Percentiles rank a stretch among this genome's conserved stretches.
Evolutionary conservation across 352 stramenopile species (phyloP).

Genomic region (Phytophthora cactorum): DNA sequence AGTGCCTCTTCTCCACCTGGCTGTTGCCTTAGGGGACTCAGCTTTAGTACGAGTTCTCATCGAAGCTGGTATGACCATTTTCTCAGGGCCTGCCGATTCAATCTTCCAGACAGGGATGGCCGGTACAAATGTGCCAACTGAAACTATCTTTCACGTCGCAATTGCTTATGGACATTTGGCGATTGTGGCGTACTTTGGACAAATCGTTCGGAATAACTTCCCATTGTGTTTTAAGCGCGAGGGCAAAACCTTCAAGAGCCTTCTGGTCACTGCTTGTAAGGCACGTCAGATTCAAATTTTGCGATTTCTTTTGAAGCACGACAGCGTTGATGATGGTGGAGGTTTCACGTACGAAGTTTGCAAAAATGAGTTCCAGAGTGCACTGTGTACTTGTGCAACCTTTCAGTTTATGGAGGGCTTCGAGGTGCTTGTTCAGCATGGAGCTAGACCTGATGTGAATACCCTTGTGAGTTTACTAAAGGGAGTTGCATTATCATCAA

Average conservation of each 20-base stretch:
- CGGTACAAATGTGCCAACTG: conserved; percentile 12
- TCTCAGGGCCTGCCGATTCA: conserved; percentile 15
- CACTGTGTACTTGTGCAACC: conserved; percentile 39
- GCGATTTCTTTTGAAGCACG: conserved; percentile 45
- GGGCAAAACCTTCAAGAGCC: conserved; percentile 41
- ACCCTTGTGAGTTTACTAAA: conserved; percentile 45
- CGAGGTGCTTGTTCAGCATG: conserved; percentile 37
- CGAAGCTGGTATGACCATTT: conserved; percentile 53
- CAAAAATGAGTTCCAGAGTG: conserved; percentile 51
- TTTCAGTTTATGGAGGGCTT: conserved; percentile 56
- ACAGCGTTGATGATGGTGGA: conserved; percentile 23
- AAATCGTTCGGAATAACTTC: conserved; percentile 53
- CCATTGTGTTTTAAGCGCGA: conserved; percentile 50
- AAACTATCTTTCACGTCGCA: conserved; percentile 61
- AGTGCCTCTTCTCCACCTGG: conserved; percentile 50
- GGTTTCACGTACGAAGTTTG: conserved; percentile 46
- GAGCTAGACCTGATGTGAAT: conserved; percentile 40
- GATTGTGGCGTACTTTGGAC: conserved; percentile 48
- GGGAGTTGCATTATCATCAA: conserved; percentile 22
- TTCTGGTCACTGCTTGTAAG: conserved; percentile 56
- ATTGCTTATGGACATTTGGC: conserved; percentile 55
- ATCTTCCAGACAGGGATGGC: background rate
- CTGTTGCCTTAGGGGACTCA: conserved; percentile 42
- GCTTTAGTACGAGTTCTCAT: conserved; percentile 45
- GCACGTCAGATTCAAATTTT: conserved; percentile 43